A percentile compares a stretch with the other conserved stretches of the same genome.
Evolutionary conservation across 805 yeast genomes (phyloP).

Genomic region (Starmerella geochares): DNA sequence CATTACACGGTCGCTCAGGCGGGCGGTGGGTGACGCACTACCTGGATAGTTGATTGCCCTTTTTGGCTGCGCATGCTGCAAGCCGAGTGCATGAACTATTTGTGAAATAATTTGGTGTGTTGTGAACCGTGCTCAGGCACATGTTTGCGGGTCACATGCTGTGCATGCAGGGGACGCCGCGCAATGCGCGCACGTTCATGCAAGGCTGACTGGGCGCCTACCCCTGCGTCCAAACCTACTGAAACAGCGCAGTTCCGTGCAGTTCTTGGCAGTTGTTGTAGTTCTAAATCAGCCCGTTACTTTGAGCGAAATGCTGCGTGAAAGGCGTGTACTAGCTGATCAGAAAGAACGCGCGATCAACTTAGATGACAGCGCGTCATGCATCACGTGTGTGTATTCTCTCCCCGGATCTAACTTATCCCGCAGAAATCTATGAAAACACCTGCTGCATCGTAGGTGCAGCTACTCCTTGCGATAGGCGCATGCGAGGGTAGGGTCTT

Average conservation of each 20-base stretch:
- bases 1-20: too few species aligned
- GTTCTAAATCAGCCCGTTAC: too few species aligned
- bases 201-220: background rate
- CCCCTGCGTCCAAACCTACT: background rate
- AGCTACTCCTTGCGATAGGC: background rate
- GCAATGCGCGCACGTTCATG: background rate
- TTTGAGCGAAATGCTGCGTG: too few species aligned
- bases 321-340: too few species aligned
- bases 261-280: too few species aligned
- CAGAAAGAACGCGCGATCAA: too few species aligned
- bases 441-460: background rate
- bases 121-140: background rate
- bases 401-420: background rate
- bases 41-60: too few species aligned
- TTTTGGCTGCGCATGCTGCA: background rate
- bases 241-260: background rate
- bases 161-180: conserved; percentile 1
- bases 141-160: background rate
- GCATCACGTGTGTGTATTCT: too few species aligned
- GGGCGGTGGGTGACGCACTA: too few species aligned
- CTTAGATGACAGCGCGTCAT: too few species aligned
- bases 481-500: background rate
- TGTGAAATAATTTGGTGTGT: background rate
- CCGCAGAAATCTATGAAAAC: background rate
- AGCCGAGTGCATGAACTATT: background rate